These are phyloP conservation scores for Lablab purpureus DNA, from an alignment of 306 rosid genomes.

Conservation along the genomic window DNA sequence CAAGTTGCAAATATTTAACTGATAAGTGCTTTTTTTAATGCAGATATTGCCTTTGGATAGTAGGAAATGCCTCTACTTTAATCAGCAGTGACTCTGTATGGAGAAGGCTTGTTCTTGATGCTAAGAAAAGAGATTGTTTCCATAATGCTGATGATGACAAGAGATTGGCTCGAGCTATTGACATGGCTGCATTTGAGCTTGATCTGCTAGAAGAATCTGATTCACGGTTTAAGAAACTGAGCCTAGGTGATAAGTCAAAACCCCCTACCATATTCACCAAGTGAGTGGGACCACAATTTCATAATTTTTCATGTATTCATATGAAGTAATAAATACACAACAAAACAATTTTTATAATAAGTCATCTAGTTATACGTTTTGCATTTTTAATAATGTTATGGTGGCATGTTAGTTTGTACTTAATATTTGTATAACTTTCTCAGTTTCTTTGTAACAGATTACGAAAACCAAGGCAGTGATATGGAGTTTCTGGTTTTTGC, in stretches of 20 bases:
- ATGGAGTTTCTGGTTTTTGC: too few species aligned
- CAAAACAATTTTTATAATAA: too few species aligned
- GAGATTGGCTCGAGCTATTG: constrained; percentile 47
- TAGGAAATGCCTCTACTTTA: constrained; percentile 45
- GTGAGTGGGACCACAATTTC: not conserved
- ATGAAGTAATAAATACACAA: not conserved
- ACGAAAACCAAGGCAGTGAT: not conserved
- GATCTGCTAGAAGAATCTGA: constrained; percentile 43
- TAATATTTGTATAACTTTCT: too few species aligned
- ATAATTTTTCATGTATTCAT: not conserved
- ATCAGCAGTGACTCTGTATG: constrained; percentile 47
- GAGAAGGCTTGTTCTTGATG: constrained; percentile 54
- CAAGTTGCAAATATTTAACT: not conserved
- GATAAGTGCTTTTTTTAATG: not conserved
- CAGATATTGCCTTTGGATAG: constrained; percentile 10
- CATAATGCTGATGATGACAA: constrained; percentile 53
- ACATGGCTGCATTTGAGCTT: constrained; percentile 1
- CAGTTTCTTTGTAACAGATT: too few species aligned
- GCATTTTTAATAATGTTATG: too few species aligned
- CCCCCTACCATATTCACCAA: not conserved
- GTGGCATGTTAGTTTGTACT: too few species aligned
- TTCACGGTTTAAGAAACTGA: constrained; percentile 34
- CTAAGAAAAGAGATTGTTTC: constrained; percentile 53
- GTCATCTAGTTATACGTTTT: too few species aligned
- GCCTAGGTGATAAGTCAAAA: not conserved